Conservation (phyloP, 1,284 basidiomycete genomes). For the Fomitopsis betulina region DNA sequence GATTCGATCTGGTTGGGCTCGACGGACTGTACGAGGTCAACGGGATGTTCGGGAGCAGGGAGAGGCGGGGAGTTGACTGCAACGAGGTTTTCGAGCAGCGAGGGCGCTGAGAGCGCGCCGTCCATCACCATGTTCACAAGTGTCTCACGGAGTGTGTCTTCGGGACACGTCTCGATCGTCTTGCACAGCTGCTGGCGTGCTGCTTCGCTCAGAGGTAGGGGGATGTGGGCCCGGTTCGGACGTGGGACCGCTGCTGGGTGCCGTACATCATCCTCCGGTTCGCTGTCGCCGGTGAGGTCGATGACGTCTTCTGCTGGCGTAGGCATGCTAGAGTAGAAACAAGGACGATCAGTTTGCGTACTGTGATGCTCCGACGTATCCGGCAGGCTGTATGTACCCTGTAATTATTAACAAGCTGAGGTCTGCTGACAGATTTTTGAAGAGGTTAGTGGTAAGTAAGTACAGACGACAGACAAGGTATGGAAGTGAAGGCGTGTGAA, state of each 20-base stretch:
- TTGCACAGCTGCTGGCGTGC: slow-evolving; percentile 36
- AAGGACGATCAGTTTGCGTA: too few species aligned
- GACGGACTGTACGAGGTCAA: background rate
- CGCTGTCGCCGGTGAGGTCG: background rate
- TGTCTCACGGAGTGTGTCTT: slow-evolving; percentile 37
- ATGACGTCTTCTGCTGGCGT: background rate
- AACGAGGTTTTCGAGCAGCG: slow-evolving; percentile 39
- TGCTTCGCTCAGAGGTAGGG: slow-evolving; percentile 28
- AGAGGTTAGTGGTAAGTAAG: too few species aligned
- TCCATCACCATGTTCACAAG: slow-evolving; percentile 33
- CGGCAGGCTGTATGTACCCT: too few species aligned
- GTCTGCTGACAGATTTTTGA: too few species aligned
- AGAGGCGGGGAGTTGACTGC: slow-evolving; percentile 19
- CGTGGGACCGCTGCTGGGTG: background rate
- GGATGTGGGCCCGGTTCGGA: background rate
- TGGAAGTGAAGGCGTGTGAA: too few species aligned
- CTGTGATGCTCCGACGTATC: background rate
- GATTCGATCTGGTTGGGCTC: background rate
- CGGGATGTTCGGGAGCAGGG: background rate
- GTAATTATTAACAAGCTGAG: too few species aligned
- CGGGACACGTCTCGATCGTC: slow-evolving; percentile 37
- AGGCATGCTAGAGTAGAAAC: background rate
- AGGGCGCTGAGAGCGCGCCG: slow-evolving; percentile 36
- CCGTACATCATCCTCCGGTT: background rate
- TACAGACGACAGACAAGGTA: too few species aligned